A percentile compares a stretch with the other conserved stretches of the same genome.
phyloP scores from a whole-genome alignment of 2,329 filamentous ascomycete genomes.

The Sclerotinia borealis region DNA sequence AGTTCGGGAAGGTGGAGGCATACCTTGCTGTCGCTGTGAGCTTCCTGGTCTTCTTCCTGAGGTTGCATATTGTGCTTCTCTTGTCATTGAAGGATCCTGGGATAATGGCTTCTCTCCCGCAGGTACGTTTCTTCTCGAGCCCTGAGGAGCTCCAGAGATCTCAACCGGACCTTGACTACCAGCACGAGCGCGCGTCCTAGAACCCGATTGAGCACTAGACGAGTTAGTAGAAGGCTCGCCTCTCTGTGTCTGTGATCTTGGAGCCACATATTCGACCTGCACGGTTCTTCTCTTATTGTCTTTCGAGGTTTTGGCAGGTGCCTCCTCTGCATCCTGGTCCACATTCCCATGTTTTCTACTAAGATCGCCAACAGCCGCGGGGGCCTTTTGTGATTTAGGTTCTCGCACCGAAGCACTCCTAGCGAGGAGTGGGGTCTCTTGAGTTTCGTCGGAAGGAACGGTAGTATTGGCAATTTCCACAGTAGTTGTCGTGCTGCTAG shows the following conservation, averaged over 20 bases:
- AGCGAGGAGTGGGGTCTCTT: conserved; percentile 58
- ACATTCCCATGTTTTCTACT: conserved; percentile 68
- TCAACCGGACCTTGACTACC: conserved; percentile 49
- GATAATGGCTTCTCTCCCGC: conserved; percentile 54
- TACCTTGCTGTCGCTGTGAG: conserved; percentile 35
- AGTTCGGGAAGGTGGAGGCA: conserved; percentile 41
- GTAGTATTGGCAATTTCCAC: conserved; percentile 79
- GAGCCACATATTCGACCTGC: conserved; percentile 95
- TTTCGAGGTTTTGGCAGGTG: conserved; percentile 60
- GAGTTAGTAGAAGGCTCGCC: conserved; percentile 35
- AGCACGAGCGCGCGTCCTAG: conserved; percentile 48
- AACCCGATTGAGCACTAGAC: conserved; percentile 29
- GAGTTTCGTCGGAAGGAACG: conserved; percentile 49
- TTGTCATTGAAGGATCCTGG: conserved; percentile 47
- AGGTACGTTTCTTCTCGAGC: conserved; percentile 34
- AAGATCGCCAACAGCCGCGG: conserved; percentile 54
- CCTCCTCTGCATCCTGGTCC: conserved; percentile 57
- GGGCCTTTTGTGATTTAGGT: conserved; percentile 60
- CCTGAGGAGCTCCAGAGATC: conserved; percentile 26
- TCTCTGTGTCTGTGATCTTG: conserved; percentile 76
- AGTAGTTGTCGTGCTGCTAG: conserved; percentile 84
- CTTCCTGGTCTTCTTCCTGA: conserved; percentile 32
- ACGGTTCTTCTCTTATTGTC: conserved; percentile 92
- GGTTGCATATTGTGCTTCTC: conserved; percentile 45
- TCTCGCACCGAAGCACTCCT: conserved; percentile 92